These are phyloP conservation scores for Heterobasidion occidentale DNA, from an alignment of 1,284 basidiomycete species.

Conservation along the genomic window DNA sequence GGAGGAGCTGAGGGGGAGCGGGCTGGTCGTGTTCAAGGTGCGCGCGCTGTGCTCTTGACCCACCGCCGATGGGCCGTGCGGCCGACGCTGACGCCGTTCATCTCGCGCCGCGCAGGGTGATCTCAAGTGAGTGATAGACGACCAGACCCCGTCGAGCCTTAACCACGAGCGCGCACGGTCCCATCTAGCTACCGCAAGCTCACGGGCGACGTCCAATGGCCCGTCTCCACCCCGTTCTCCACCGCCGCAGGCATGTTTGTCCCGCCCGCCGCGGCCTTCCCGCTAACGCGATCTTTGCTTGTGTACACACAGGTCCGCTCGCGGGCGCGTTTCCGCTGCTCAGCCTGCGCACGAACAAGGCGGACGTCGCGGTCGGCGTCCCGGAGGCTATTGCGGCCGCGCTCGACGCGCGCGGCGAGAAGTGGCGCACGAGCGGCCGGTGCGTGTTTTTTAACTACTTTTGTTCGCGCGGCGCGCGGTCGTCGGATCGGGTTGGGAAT, in stretches of 20 bases:
- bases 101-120: constrained; percentile 57
- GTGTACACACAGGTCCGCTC: constrained; percentile 51
- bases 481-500: not conserved
- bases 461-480: not conserved
- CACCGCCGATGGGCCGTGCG: no score
- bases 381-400: constrained; percentile 53
- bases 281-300: constrained; percentile 4
- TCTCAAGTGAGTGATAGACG: constrained; percentile 56
- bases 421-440: constrained; percentile 81
- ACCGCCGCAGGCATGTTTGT: constrained; percentile 61
- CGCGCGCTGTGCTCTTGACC: no score
- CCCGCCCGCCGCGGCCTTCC: not conserved
- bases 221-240: constrained; percentile 72
- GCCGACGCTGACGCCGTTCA: not conserved
- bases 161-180: not conserved
- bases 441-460: constrained; percentile 40
- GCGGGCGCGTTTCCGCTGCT: constrained; percentile 76
- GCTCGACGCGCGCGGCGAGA: constrained; percentile 61
- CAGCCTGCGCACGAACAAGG: constrained; percentile 91
- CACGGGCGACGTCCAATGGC: constrained; percentile 88
- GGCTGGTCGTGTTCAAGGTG: constrained; percentile 89
- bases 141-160: not conserved
- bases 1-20: constrained; percentile 51
- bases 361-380: constrained; percentile 87
- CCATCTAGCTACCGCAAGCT: constrained; percentile 43